These are phyloP conservation scores for Aspergillus vadensis DNA, from an alignment of 2,329 filamentous ascomycete genomes.

Conservation along the genomic window DNA sequence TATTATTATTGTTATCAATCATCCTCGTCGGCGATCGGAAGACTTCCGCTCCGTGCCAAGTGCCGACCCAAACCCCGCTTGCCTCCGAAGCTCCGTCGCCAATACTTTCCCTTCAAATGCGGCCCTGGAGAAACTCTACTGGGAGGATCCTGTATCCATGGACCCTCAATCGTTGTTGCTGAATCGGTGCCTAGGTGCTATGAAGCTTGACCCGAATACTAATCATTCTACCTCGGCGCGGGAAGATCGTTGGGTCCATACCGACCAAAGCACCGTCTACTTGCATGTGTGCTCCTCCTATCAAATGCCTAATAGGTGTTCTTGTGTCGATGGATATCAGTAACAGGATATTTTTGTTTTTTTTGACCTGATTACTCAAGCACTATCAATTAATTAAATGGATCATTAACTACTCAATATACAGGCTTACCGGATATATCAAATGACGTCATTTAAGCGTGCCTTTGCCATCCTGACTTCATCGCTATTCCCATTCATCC, in stretches of 20 bases:
- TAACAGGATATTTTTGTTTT: neutral
- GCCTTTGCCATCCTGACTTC: neutral
- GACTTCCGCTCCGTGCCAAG: neutral
- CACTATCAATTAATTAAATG: neutral
- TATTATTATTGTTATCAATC: neutral
- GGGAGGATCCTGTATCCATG: neutral
- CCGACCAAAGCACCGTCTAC: no score
- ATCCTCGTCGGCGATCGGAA: neutral
- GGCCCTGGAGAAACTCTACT: neutral
- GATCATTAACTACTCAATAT: no score
- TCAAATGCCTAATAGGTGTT: no score
- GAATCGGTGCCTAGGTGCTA: neutral
- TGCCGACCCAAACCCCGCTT: neutral
- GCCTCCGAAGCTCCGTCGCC: neutral
- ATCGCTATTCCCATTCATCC: neutral
- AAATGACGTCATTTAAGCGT: neutral
- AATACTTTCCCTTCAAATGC: neutral
- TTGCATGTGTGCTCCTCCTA: no score
- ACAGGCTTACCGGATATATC: neutral
- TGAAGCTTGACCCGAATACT: neutral
- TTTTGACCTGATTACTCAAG: neutral
- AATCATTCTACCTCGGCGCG: neutral
- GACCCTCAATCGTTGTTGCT: neutral
- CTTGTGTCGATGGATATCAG: neutral
- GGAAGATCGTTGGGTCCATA: neutral